Conservation (phyloP, 2,329 filamentous ascomycete species). For the Sarocladium kiliense region DNA sequence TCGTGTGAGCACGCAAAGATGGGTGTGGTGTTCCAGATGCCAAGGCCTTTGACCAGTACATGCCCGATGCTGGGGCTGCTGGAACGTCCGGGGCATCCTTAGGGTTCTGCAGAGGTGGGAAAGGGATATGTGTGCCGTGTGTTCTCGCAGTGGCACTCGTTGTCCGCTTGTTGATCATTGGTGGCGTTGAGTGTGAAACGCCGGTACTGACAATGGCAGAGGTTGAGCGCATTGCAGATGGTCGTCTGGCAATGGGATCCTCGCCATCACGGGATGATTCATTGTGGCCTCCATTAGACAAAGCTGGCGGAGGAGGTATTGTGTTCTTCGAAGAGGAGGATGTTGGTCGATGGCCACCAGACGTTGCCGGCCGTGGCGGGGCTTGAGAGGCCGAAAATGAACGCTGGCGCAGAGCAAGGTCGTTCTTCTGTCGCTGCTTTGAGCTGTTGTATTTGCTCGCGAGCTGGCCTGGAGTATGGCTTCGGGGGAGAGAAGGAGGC, state of each 20-base stretch:
- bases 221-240: constrained; percentile 45
- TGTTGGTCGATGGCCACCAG: constrained; percentile 20
- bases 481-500: constrained; percentile 41
- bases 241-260: constrained; percentile 25
- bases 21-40: constrained; percentile 59
- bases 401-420: constrained; percentile 48
- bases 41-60: constrained; percentile 66
- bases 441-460: constrained; percentile 45
- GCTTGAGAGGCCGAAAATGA: constrained; percentile 44
- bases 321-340: constrained; percentile 4
- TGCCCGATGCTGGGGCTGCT: constrained; percentile 60
- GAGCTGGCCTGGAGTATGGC: constrained; percentile 58
- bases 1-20: constrained; percentile 60
- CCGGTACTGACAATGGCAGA: constrained; percentile 36
- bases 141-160: constrained; percentile 20
- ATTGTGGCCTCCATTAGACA: constrained; percentile 16
- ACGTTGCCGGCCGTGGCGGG: constrained; percentile 21
- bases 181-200: constrained; percentile 13
- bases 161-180: constrained; percentile 14
- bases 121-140: constrained; percentile 39
- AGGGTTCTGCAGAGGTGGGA: constrained; percentile 53
- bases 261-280: constrained; percentile 21
- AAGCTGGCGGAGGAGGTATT: neutral
- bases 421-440: constrained; percentile 31
- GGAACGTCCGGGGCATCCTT: constrained; percentile 54